Base-by-base conservation (phyloP, 2,329 filamentous ascomycete genomes). In the Penicillium brevicompactum region DNA sequence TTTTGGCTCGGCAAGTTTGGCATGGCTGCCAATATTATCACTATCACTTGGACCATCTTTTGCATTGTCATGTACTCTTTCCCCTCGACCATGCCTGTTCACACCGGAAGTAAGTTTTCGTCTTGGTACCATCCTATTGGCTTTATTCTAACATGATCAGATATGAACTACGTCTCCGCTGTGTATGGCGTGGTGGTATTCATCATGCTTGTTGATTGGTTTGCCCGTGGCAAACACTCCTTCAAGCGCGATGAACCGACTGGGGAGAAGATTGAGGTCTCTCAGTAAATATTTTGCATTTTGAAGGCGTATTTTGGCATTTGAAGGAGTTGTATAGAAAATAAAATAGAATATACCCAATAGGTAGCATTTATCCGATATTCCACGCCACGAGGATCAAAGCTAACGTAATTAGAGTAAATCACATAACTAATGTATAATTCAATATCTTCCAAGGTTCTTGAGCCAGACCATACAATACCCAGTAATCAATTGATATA, bases 1-100 rank as follows among this genome's bases (percentile, higher is more conserved):
- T 82, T 82, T 68, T 80, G 76, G 73, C 66, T 82, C 24, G 79
- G 78, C 1, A 69, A 68, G 5, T 40, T 78, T 41, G 79, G 79
- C 1, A 55, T 75, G 21, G 62, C 76, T 43, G 66, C 74, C 13
- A 81, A 82, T 57, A 64, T 74, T 16, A 69, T 81, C 6, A 65
- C 60, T 10, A 66, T 82, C 13, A 41, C 63, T 13, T 82, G 80
- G 79, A 82, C 78, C 0, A 37, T 75, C 27, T 80, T 82, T 59
- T 63, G 56, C 18, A 38, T 66, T 31, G 44, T 69, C 9, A 64
- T 69, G 57, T 69, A 78, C 65, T 76, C 74, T 21, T 77, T 77
- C 64, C 75, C 75, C 8, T 56, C 63, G 32, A 60, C 58, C 4
- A 64, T 68, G 58, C 74, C 75, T 13, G 74, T 72, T 6, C 61